Evolutionary conservation across 192 early-diverging fungal species (phyloP), one percentile per base, ranked within the genome.

Genomic region (Paraglomus brasilianum): DNA sequence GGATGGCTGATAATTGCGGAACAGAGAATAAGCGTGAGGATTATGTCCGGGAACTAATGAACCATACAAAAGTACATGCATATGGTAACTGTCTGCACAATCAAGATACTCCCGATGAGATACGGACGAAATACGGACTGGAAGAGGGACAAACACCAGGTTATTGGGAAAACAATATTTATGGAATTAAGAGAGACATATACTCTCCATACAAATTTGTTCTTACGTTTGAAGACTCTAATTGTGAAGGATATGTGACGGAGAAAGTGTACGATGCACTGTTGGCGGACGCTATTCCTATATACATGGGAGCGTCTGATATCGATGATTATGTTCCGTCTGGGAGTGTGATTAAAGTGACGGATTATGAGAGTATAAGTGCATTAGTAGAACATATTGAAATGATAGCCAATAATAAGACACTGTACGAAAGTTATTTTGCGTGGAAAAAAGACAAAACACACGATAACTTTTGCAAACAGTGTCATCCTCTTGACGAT

Each of bases 41-140:
- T 2, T 17, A 64, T 1, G 72, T 77, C 44, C 17, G 48, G 1
- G 38, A 60, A 4, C 21, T 77, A 41, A 64, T 77, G 49, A 40
- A 61, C 5, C 57, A 63, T 14, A 65, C 50, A 8, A 71, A 48
- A 4, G 75, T 69, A 7, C 75, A 77, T 17, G 72, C 75, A 1
- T 77, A 70, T 46, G 72, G 75, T 44, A 19, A 19, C 15, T 77
- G 75, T 58, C 24, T 61, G n/a, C 46, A 65, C 38, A 77, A 69
- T 49, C 71, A 65, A 22, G 72, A 65, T 7, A 10, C 70, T 13
- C 72, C 71, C 21, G 42, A 72, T 8, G 60, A 58, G 14, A 58
- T 58, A 40, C 14, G 6, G 56, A 40, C 14, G 38, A 58, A 58
- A n/a, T 58, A 58, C 41, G 36, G 56, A 10, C 1, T 58, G 3